Conservation (phyloP, 106 monocot genomes). For the Ottelia alismoides region DNA sequence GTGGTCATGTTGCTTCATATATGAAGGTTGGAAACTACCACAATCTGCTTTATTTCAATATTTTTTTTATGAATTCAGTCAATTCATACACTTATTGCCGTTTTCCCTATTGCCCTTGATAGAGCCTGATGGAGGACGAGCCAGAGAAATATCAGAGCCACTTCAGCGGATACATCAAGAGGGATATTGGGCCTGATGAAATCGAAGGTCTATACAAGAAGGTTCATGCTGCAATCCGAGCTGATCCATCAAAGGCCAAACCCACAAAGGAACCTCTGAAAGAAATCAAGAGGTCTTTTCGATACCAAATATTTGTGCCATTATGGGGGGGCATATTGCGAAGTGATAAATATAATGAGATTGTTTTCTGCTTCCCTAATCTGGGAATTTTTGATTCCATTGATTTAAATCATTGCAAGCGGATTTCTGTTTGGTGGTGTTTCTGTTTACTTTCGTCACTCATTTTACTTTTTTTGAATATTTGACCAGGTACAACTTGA, state of each 20-base stretch:
- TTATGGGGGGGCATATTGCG: too few relatives aligned
- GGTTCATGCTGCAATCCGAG: slow-evolving; percentile 89
- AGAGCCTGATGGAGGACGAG: slow-evolving; percentile 74
- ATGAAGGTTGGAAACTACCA: slow-evolving; percentile 77
- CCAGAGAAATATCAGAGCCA: slow-evolving; percentile 86
- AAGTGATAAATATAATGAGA: too few relatives aligned
- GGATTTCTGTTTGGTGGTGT: too few relatives aligned
- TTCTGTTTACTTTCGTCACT: too few relatives aligned
- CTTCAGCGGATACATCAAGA: slow-evolving; percentile 69
- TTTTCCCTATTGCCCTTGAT: not conserved
- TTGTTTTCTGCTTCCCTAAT: too few relatives aligned
- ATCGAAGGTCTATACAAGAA: slow-evolving; percentile 86
- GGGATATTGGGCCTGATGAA: slow-evolving; percentile 52
- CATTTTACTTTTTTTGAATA: too few relatives aligned
- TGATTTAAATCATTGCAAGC: too few relatives aligned
- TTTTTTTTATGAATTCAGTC: not conserved
- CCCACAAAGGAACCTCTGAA: slow-evolving; percentile 53
- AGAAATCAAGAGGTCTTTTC: too few relatives aligned
- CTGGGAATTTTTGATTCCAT: too few relatives aligned
- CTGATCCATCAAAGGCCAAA: slow-evolving; percentile 49
- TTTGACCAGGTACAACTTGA: slow-evolving; percentile 66
- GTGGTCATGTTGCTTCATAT: slow-evolving; percentile 73
- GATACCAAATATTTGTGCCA: too few relatives aligned
- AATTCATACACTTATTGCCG: too few relatives aligned
- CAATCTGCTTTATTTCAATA: not conserved